These are phyloP conservation scores for Wickerhamia fluorescens DNA, from an alignment of 805 yeast genomes.

Conservation along the genomic window DNA sequence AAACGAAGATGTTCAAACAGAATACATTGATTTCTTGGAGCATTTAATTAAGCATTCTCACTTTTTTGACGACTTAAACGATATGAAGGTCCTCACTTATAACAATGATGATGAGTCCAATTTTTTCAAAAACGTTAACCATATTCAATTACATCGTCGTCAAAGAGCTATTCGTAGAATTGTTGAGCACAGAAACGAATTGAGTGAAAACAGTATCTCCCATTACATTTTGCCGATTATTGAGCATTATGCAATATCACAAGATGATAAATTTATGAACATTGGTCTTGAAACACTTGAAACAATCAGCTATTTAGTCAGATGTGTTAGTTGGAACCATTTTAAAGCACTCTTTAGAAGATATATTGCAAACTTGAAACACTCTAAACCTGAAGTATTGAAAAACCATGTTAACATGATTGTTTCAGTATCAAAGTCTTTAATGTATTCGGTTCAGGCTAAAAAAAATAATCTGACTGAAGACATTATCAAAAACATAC, in stretches of 20 bases:
- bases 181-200: constrained; percentile 36
- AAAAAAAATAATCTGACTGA: constrained; percentile 7
- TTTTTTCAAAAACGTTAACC: constrained; percentile 69
- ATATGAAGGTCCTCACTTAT: constrained; percentile 56
- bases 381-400: constrained; percentile 33
- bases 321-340: constrained; percentile 68
- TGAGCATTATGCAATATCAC: constrained; percentile 65
- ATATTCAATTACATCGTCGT: constrained; percentile 80
- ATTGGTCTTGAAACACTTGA: constrained; percentile 59
- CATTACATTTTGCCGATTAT: constrained; percentile 80
- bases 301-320: constrained; percentile 53
- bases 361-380: constrained; percentile 44
- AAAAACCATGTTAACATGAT: constrained; percentile 55
- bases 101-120: constrained; percentile 70
- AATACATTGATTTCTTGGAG: constrained; percentile 59
- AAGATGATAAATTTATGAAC: constrained; percentile 51
- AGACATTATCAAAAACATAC: constrained; percentile 19
- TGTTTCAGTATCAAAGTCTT: constrained; percentile 48
- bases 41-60: constrained; percentile 48
- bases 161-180: constrained; percentile 74
- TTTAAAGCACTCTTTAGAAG: constrained; percentile 68
- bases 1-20: constrained; percentile 59
- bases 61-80: constrained; percentile 46
- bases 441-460: constrained; percentile 27
- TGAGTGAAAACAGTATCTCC: constrained; percentile 56